Conservation (phyloP, 2,329 filamentous ascomycete genomes). For the Alternaria sp. region DNA sequence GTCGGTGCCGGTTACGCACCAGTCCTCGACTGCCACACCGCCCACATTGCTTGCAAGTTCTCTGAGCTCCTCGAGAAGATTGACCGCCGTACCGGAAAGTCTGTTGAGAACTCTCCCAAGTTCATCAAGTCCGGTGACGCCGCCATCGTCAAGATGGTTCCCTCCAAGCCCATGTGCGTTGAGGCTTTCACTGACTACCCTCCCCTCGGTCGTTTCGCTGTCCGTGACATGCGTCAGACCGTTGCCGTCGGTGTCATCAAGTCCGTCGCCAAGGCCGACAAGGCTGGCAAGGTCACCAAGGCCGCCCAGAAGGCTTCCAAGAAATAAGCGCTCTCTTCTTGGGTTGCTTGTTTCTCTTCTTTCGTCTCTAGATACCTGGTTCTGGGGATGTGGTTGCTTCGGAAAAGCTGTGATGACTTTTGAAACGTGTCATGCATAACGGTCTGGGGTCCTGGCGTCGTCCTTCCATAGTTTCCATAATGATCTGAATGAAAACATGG, state of each 20-base stretch:
- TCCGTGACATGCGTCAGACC: constrained; percentile 90
- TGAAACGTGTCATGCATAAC: constrained; percentile 47
- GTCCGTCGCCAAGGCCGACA: constrained; percentile 57
- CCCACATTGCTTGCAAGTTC: constrained; percentile 99
- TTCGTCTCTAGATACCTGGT: constrained; percentile 41
- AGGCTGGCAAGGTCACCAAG: constrained; percentile 61
- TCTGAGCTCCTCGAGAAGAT: constrained; percentile 99
- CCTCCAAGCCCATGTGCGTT: constrained; percentile 99
- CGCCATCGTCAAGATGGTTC: constrained; percentile 99
- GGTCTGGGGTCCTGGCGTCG: constrained; percentile 43
- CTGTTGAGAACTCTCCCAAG: constrained; percentile 89
- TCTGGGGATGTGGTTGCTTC: constrained; percentile 48
- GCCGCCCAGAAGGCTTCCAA: constrained; percentile 51
- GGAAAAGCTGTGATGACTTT: constrained; percentile 47
- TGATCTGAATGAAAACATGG: constrained; percentile 48
- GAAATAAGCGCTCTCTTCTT: constrained; percentile 47
- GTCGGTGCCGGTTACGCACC: constrained; percentile 98
- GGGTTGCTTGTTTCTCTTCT: constrained; percentile 42
- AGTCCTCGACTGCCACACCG: constrained; percentile 99
- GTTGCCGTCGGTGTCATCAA: constrained; percentile 97
- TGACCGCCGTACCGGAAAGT: constrained; percentile 99
- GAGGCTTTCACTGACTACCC: constrained; percentile 99
- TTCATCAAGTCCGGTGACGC: constrained; percentile 99
- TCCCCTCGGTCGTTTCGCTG: constrained; percentile 99
- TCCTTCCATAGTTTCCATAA: constrained; percentile 50